Evolutionary conservation across 257 asterid species (phyloP), one percentile per base, ranked within the genome.

Genomic region (Phtheirospermum japonicum): DNA sequence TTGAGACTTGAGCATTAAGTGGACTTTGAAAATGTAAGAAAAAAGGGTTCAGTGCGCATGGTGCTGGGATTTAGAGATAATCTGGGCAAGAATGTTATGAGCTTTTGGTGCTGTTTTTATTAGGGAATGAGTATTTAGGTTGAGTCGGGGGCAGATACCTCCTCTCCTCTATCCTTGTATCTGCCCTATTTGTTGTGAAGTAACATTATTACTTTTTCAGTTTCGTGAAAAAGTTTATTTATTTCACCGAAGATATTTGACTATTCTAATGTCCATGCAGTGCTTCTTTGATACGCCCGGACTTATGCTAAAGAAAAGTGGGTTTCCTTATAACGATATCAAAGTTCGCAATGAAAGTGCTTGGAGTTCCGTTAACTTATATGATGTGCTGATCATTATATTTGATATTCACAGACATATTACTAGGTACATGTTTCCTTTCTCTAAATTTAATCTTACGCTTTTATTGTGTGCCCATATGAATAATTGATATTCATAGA

Each of bases 211-310:
- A 39, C 51, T 37, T 50, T 30, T 46, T 32, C 56, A 45, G 57
- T 46, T 45, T 7, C 12, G 37, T 51, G 45, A 49, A 59, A 57
- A 17, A n/a, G 7, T 9, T 11, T 50, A 10, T 26, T 9, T 2
- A 5, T 19, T 37, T 55, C 57, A 32, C 14, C 26, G 16, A 71
- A 54, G 49, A 34, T 60, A 50, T 69, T 63, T 81, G 54, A 79
- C 77, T 64, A 45, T 67, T 73, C 52, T 61, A 55, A 54, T 76
- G 74, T 19, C 54, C 54, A 4, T 76, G 72, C 93, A 92, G 99
- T 89, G 99, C 75, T 89, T 92, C 84, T 89, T 89, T 79, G 99
- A 92, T 71, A 92, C 99, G 23, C 99, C 99, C 4, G 99, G 99
- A 59, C 88, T 92, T 39, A 86, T 89, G 97, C 76, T 92, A 76